Evolutionary conservation across 805 yeast species (phyloP), one percentile per base, ranked within the genome.

Genomic region (Priceomyces carsonii): DNA sequence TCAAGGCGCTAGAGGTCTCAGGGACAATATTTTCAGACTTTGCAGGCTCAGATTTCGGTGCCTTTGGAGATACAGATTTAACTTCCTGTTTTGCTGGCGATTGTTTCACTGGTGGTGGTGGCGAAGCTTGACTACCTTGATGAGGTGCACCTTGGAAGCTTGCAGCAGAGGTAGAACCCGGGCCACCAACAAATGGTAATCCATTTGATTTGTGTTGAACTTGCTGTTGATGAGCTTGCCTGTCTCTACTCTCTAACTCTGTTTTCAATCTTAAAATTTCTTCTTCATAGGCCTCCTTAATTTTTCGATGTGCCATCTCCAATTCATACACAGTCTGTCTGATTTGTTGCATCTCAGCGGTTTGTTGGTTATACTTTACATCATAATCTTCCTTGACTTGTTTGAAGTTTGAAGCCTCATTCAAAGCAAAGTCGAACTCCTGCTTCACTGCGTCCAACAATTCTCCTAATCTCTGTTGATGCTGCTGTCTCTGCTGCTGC

Each of bases 211-310:
- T 41, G 19, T 46, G 57, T 28, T 39, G 57, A 21, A 53, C 21
- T n/a, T 53, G 55, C 32, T 48, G 55, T 30, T 59, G 69, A 42
- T 69, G 73, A 36, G 63, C 75, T 37, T 66, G 77, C 58, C 91
- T 75, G 56, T 86, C 95, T 50, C 90, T 73, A 53, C 74, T 78
- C 51, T 88, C 96, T 47, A 91, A 72, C 58, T 89, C 96, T 44
- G 81, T 79, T 61, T 91, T 89, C 61, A 91, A 74, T 48, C 93
- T 74, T 56, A 79, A 69, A 38, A 93, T 85, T 64, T 91, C 98
- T 52, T 86, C 95, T 61, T 91, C 97, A 63, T 91, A 93, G 30
- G 90, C 89, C 55, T 91, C 97, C 66, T 91, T 90, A 76, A 93
- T 85, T 57, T 87, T 86, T 50, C 95, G 76, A 68, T 91, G 98